These are phyloP conservation scores for Pseudopithomyces maydicus DNA, from an alignment of 2,329 filamentous ascomycete species.

Conservation along the genomic window DNA sequence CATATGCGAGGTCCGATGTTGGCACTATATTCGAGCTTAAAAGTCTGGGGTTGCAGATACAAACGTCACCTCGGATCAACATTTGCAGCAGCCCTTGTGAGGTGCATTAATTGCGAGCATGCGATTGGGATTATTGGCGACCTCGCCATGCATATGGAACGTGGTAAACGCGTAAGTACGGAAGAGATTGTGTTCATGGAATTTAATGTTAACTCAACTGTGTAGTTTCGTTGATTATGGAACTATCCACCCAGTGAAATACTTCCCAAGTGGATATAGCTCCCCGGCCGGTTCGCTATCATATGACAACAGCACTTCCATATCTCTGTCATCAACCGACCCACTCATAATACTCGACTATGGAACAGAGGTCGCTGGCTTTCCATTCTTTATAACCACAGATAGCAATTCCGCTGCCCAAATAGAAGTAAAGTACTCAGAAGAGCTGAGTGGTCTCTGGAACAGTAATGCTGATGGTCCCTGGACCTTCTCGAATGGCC, in stretches of 20 bases:
- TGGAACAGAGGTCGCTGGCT: conserved; percentile 21
- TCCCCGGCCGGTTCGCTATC: not conserved
- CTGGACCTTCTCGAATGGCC: conserved; percentile 21
- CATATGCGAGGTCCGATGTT: not conserved
- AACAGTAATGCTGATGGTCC: conserved; percentile 16
- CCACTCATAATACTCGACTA: conserved; percentile 19
- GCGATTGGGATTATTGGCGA: not conserved
- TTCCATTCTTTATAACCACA: conserved; percentile 15
- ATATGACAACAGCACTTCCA: not conserved
- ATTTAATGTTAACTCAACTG: not conserved
- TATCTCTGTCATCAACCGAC: conserved; percentile 9
- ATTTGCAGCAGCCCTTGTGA: not conserved
- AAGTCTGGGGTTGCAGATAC: not conserved
- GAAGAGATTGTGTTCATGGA: not conserved
- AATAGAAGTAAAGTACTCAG: conserved; percentile 15
- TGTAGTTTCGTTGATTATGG: not conserved
- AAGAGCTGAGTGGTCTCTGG: conserved; percentile 4
- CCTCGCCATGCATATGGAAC: not conserved
- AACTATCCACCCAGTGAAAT: not conserved
- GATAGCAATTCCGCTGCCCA: conserved; percentile 1
- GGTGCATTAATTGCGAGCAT: not conserved
- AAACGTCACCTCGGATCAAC: not conserved
- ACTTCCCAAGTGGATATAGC: not conserved
- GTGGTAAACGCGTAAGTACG: not conserved
- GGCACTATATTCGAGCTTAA: not conserved